Percentiles rank a stretch among this genome's conserved stretches.
phyloP scores from a whole-genome alignment of 2,329 filamentous ascomycete species.

The Lasiodiplodia sp. region DNA sequence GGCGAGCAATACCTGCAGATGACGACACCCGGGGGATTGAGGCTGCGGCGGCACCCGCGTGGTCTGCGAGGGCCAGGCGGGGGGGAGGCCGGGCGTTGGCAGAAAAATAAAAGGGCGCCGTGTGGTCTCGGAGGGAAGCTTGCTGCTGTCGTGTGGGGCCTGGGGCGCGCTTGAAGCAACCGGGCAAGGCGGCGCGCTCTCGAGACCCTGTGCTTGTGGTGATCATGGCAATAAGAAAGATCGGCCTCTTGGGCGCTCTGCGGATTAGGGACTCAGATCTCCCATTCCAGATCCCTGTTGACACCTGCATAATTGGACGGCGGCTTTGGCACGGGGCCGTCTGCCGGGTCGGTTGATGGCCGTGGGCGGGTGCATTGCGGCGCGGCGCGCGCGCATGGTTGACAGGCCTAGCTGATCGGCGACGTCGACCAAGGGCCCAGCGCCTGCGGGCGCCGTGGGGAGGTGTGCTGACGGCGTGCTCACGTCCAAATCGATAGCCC shows the following conservation, averaged over 20 bases:
- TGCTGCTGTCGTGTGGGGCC: conserved; percentile 21
- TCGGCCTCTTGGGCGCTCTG: conserved; percentile 30
- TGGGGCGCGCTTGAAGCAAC: neutral
- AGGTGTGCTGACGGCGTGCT: conserved; percentile 26
- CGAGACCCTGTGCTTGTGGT: conserved; percentile 31
- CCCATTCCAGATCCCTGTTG: conserved; percentile 26
- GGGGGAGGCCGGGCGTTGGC: conserved; percentile 11
- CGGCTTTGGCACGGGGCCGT: conserved; percentile 29
- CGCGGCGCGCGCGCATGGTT: conserved; percentile 30
- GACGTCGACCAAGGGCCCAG: conserved; percentile 14
- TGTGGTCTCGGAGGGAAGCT: conserved; percentile 12
- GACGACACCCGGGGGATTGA: conserved; percentile 29
- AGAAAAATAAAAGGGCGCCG: conserved; percentile 16
- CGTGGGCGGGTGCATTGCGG: conserved; percentile 27
- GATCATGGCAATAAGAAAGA: conserved; percentile 31
- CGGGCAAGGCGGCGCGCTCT: conserved; percentile 13
- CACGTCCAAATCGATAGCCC: conserved; percentile 23
- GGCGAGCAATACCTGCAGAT: conserved; percentile 25
- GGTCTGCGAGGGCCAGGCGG: conserved; percentile 2
- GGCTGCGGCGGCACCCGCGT: conserved; percentile 17
- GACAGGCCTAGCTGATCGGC: conserved; percentile 25
- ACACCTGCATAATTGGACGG: conserved; percentile 31
- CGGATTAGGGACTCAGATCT: conserved; percentile 30
- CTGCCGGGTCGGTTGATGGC: conserved; percentile 30
- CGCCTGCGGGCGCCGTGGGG: conserved; percentile 8